Conservation (phyloP, 257 asterid species). For the Fraxinus pennsylvanica region DNA sequence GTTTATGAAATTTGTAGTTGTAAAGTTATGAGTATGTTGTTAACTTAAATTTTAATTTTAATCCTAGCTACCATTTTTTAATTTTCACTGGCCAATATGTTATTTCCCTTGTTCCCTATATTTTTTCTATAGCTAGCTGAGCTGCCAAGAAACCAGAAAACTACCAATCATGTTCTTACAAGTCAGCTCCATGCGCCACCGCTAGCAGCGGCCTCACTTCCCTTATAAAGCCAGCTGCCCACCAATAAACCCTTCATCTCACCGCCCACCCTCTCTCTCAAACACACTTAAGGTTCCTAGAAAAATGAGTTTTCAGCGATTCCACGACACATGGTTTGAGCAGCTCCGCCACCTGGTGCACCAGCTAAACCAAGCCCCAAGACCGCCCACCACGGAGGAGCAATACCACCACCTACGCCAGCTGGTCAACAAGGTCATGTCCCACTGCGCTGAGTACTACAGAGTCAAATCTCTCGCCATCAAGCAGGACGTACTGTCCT, state of each 20-base stretch:
- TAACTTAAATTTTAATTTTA: too few relatives aligned
- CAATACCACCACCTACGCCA: conserved; percentile 34
- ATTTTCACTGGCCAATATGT: too few relatives aligned
- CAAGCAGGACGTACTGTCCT: conserved; percentile 43
- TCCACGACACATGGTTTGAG: conserved; percentile 56
- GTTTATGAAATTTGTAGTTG: too few relatives aligned
- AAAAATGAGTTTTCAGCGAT: conserved; percentile 47
- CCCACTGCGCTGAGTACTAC: conserved; percentile 63
- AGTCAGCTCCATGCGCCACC: background rate
- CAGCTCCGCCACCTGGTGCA: conserved; percentile 44
- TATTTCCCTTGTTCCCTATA: too few relatives aligned
- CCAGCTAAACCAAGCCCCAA: conserved; percentile 43
- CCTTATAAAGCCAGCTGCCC: conserved; percentile 6
- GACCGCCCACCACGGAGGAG: conserved; percentile 42
- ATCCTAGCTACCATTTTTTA: too few relatives aligned
- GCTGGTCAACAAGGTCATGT: conserved; percentile 40
- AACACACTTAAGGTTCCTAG: background rate
- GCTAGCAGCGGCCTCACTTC: background rate
- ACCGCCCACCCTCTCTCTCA: background rate
- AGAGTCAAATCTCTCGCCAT: conserved; percentile 45
- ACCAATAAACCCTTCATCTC: background rate
- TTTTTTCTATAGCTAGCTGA: background rate
- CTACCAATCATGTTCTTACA: background rate
- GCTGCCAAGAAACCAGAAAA: background rate
- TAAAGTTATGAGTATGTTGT: too few relatives aligned